These are phyloP conservation scores for Trichophyton mentagrophytes DNA, from an alignment of 2,329 filamentous ascomycete genomes.

Conservation along the genomic window DNA sequence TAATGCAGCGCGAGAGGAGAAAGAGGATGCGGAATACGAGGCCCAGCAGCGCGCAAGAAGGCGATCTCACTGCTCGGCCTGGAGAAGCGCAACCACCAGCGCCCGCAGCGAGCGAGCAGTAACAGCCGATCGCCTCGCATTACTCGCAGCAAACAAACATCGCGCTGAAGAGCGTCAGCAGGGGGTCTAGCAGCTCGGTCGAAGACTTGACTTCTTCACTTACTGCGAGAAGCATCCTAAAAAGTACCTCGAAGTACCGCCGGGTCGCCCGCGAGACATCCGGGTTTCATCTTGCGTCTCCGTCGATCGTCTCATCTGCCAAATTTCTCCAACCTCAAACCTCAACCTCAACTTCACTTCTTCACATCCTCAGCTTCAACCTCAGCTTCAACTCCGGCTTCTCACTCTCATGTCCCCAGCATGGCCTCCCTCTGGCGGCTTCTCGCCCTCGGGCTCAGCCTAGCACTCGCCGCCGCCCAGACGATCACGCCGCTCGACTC, in stretches of 20 bases:
- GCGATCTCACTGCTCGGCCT: too few species aligned
- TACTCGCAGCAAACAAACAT: too few species aligned
- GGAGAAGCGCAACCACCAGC: too few species aligned
- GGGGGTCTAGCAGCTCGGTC: too few species aligned
- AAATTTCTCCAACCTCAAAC: neutral
- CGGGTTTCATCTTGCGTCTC: neutral
- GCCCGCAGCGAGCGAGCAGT: too few species aligned
- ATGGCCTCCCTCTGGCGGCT: neutral
- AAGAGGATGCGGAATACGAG: too few species aligned
- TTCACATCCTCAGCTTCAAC: neutral
- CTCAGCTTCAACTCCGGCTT: neutral
- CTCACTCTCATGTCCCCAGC: neutral
- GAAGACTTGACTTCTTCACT: too few species aligned
- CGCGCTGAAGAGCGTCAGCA: too few species aligned
- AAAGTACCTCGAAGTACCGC: neutral
- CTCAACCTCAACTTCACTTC: neutral
- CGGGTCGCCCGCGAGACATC: neutral
- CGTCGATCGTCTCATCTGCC: neutral
- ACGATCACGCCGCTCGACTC: constrained; percentile 1
- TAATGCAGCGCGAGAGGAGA: too few species aligned
- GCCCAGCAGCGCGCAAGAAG: too few species aligned
- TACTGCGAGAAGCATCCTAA: too few species aligned
- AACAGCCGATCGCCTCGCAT: too few species aligned
- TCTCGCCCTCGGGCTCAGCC: constrained; percentile 2
- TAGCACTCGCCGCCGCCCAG: constrained; percentile 1